Conservation (phyloP, 176 grass and related monocot genomes). For the Aegilops umbellulata region DNA sequence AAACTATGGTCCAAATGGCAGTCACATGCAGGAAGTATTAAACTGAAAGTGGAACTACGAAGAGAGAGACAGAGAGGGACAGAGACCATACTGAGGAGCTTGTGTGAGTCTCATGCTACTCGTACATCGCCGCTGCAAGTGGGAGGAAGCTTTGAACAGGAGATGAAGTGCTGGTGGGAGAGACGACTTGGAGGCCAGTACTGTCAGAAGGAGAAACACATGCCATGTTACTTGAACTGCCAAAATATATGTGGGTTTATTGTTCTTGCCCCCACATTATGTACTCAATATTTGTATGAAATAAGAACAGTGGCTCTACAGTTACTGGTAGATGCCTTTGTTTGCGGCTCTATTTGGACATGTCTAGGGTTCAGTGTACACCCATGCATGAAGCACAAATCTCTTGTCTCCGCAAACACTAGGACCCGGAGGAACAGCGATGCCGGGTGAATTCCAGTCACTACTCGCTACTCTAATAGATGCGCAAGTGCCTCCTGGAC, state of each 20-base stretch:
- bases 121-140: conserved; percentile 37
- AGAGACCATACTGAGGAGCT: conserved; percentile 13
- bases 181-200: conserved; percentile 36
- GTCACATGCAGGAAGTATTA: conserved; percentile 15
- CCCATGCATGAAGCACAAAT: conserved; percentile 23
- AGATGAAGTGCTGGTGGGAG: conserved; percentile 38
- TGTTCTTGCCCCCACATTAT: conserved; percentile 23
- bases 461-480: background rate
- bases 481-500: background rate
- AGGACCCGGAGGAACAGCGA: background rate
- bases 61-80: background rate
- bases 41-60: background rate
- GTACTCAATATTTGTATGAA: conserved; percentile 30
- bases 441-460: conserved; percentile 1
- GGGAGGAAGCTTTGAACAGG: conserved; percentile 37
- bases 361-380: conserved; percentile 44
- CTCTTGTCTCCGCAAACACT: conserved; percentile 30
- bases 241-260: conserved; percentile 41
- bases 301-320: conserved; percentile 13
- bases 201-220: conserved; percentile 66
- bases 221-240: conserved; percentile 53
- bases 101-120: conserved; percentile 15
- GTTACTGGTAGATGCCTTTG: conserved; percentile 29
- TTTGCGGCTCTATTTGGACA: conserved; percentile 15
- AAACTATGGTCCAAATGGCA: conserved; percentile 31